These are phyloP conservation scores for Aegilops longissima DNA, from an alignment of 176 grass and related monocot species.

Conservation along the genomic window DNA sequence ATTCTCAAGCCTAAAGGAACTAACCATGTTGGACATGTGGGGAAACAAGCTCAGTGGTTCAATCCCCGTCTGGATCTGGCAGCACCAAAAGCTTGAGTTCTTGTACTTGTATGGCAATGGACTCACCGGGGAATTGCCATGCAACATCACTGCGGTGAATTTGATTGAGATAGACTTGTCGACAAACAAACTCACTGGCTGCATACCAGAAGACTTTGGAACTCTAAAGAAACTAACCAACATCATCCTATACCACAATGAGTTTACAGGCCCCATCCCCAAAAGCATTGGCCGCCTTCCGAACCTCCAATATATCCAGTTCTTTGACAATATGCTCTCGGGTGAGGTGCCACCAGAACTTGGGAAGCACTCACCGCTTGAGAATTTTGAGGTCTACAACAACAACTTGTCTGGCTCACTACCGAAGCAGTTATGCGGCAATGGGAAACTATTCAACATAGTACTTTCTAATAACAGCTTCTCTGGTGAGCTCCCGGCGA, in stretches of 20 bases:
- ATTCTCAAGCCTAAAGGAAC: constrained; percentile 22
- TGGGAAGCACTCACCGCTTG: constrained; percentile 55
- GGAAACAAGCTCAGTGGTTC: constrained; percentile 31
- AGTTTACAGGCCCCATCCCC: constrained; percentile 49
- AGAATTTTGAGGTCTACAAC: constrained; percentile 40
- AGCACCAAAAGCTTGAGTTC: constrained; percentile 14
- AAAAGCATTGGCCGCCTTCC: constrained; percentile 45
- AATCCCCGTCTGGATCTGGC: constrained; percentile 49
- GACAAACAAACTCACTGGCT: constrained; percentile 43
- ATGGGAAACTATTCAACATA: constrained; percentile 28
- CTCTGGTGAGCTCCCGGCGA: constrained; percentile 34
- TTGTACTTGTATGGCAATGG: constrained; percentile 34
- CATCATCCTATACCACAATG: constrained; percentile 48
- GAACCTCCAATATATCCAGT: not conserved
- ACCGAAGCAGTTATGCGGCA: constrained; percentile 42
- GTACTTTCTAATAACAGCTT: constrained; percentile 58
- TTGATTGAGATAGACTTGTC: constrained; percentile 55
- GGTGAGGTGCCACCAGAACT: constrained; percentile 55
- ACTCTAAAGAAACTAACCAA: constrained; percentile 21
- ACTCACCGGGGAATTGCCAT: constrained; percentile 35
- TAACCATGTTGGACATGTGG: constrained; percentile 9
- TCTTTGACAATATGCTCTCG: constrained; percentile 49
- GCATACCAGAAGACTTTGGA: constrained; percentile 41
- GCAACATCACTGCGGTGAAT: not conserved
- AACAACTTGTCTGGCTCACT: constrained; percentile 55